phyloP scores from a whole-genome alignment of 768 basidiomycete species.

The Chalciporus pseudorubinellus region DNA sequence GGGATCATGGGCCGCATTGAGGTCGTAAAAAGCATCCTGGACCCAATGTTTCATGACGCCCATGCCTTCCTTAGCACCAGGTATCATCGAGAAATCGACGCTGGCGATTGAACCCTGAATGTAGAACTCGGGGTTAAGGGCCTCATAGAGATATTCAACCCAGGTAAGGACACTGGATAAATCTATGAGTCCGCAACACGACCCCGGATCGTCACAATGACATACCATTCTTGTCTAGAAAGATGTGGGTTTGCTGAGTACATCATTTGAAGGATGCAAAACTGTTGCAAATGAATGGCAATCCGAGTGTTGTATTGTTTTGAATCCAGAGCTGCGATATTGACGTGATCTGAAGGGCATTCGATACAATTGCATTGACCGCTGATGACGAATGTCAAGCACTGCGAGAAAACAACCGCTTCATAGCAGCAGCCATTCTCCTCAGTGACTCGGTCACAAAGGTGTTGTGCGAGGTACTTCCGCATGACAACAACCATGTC shows the following conservation, averaged over 20 bases:
- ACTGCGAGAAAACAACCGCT: constrained; percentile 37
- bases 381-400: constrained; percentile 34
- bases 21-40: constrained; percentile 36
- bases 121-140: constrained; percentile 46
- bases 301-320: constrained; percentile 44
- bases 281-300: constrained; percentile 46
- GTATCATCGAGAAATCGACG: constrained; percentile 37
- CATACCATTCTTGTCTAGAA: background rate
- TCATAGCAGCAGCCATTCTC: constrained; percentile 34
- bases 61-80: constrained; percentile 37
- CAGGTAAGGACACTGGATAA: constrained; percentile 27
- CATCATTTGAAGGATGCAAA: constrained; percentile 42
- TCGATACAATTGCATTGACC: constrained; percentile 30
- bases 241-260: constrained; percentile 13
- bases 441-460: constrained; percentile 28
- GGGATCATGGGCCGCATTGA: constrained; percentile 16
- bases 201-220: no score
- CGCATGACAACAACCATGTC: constrained; percentile 26
- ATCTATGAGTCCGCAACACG: no score
- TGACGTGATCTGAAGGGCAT: constrained; percentile 41
- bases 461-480: constrained; percentile 22
- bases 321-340: constrained; percentile 20
- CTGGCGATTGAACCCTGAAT: constrained; percentile 43
- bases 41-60: constrained; percentile 46
- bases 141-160: constrained; percentile 47